phyloP scores from a whole-genome alignment of 768 basidiomycete genomes.

The Pulveroboletus sp. region DNA sequence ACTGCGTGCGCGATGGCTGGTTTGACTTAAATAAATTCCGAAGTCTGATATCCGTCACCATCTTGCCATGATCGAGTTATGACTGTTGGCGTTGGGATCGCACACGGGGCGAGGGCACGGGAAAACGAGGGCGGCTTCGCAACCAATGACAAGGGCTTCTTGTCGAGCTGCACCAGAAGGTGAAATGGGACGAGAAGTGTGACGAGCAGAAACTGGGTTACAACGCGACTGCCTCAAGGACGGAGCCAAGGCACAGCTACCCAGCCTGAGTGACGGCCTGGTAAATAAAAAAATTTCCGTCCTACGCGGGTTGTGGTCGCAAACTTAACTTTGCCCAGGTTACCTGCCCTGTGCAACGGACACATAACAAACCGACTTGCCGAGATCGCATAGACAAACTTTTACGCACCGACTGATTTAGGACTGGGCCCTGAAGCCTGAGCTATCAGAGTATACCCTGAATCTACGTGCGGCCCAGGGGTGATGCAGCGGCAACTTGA shows the following conservation, averaged over 20 bases:
- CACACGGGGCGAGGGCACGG: constrained; percentile 8
- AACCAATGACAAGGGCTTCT: constrained; percentile 10
- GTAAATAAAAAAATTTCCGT: constrained; percentile 31
- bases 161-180: constrained; percentile 11
- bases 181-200: constrained; percentile 14
- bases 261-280: constrained; percentile 7
- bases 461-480: constrained; percentile 6
- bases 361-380: constrained; percentile 10
- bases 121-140: constrained; percentile 13
- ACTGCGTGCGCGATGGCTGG: neutral
- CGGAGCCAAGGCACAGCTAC: constrained; percentile 26
- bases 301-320: constrained; percentile 16
- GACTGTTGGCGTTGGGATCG: neutral
- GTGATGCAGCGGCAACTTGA: neutral
- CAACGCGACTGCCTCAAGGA: constrained; percentile 36
- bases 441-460: neutral
- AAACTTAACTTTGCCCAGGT: constrained; percentile 33
- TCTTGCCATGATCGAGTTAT: neutral
- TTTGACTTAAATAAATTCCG: constrained; percentile 4
- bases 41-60: neutral
- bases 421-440: constrained; percentile 13
- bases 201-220: constrained; percentile 14
- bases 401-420: constrained; percentile 15
- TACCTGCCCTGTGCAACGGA: constrained; percentile 15
- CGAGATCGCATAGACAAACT: constrained; percentile 11